Percentiles rank a stretch among this genome's conserved stretches.
Evolutionary conservation across 129 eudicot species (phyloP).

Genomic region (Flaveria bidentis): DNA sequence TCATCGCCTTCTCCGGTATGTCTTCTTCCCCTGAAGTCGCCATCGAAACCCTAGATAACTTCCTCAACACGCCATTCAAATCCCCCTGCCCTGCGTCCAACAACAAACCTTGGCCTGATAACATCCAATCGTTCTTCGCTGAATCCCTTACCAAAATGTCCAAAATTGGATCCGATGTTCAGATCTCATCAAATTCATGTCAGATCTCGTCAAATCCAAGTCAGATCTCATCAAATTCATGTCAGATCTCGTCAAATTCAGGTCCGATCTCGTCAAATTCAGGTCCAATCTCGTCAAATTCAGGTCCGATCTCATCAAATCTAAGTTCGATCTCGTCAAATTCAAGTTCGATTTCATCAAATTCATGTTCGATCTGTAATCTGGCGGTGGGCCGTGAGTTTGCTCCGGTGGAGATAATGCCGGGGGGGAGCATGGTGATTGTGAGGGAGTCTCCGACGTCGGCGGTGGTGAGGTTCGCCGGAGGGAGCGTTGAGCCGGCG

Average conservation of each 20-base stretch:
- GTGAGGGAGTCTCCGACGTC: conserved; percentile 78
- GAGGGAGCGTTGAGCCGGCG: conserved; percentile 84
- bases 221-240: no score
- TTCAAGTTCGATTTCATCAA: neutral
- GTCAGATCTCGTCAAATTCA: no score
- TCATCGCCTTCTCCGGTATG: conserved; percentile 74
- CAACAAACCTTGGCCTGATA: conserved; percentile 61
- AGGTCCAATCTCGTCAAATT: no score
- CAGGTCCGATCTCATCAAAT: no score
- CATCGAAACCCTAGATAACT: conserved; percentile 50
- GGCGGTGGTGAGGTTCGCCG: conserved; percentile 65
- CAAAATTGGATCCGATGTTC: conserved; percentile 38
- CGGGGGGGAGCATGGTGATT: conserved; percentile 77
- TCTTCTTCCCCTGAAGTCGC: conserved; percentile 59
- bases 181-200: no score
- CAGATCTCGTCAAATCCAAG: no score
- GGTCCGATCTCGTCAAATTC: no score
- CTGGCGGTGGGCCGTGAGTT: conserved; percentile 52
- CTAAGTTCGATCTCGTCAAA: no score
- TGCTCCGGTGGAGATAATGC: conserved; percentile 55
- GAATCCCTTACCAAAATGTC: conserved; percentile 57
- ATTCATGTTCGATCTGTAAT: conserved; percentile 42
- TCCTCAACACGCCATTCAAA: conserved; percentile 66
- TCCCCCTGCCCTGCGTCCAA: conserved; percentile 86
- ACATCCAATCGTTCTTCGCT: conserved; percentile 56